phyloP scores from a whole-genome alignment of 306 rosid genomes.

The Senna siamea region DNA sequence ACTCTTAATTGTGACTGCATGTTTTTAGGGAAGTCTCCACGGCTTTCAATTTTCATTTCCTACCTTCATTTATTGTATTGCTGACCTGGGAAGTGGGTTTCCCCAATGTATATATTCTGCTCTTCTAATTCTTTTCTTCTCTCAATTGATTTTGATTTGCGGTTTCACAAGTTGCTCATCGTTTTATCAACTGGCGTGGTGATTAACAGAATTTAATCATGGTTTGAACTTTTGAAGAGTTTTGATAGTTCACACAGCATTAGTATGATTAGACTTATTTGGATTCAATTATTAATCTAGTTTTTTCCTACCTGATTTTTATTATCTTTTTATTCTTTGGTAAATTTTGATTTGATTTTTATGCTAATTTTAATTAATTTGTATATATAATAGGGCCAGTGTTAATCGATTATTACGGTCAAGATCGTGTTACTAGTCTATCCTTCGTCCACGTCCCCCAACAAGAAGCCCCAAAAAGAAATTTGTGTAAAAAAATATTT shows the following conservation, averaged over 20 bases:
- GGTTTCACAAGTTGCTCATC: not conserved
- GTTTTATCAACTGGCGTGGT: not conserved
- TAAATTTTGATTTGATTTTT: no score
- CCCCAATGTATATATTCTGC: slow-evolving; percentile 52
- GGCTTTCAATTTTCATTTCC: slow-evolving; percentile 43
- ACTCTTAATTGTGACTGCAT: slow-evolving; percentile 47
- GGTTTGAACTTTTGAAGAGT: no score
- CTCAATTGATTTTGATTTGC: not conserved
- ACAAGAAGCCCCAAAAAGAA: not conserved
- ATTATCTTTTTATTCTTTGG: no score
- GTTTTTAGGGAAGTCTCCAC: slow-evolving; percentile 46
- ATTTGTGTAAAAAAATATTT: no score
- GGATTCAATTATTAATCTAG: no score
- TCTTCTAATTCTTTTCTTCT: slow-evolving; percentile 15
- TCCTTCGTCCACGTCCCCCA: not conserved
- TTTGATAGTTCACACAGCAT: no score
- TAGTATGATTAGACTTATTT: no score
- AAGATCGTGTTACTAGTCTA: not conserved
- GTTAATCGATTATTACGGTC: not conserved
- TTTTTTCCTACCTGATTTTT: no score
- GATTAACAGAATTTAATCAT: not conserved
- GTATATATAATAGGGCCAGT: not conserved
- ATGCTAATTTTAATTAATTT: no score
- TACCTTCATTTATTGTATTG: slow-evolving; percentile 55
- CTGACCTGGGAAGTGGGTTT: slow-evolving; percentile 69